Conservation (phyloP, 192 early-diverging fungal genomes). For the Rhizoclosmatium sp. region DNA sequence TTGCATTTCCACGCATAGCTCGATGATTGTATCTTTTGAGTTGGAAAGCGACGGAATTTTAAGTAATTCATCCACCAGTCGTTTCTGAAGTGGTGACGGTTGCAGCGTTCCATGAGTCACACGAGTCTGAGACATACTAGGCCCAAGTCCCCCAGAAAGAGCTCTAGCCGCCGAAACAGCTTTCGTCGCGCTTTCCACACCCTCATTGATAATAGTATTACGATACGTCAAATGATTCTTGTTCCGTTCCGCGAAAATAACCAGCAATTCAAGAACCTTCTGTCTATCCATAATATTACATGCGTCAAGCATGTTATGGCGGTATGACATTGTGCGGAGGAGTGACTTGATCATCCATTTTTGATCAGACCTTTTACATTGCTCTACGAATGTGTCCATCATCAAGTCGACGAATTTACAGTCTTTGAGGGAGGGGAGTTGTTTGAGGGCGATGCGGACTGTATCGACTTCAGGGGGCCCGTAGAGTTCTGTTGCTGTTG, state of each 20-base stretch:
- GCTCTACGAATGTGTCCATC: neutral
- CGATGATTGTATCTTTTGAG: neutral
- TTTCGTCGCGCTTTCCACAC: neutral
- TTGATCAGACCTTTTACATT: neutral
- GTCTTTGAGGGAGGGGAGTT: neutral
- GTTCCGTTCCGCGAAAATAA: conserved; percentile 14
- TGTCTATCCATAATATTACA: conserved; percentile 2
- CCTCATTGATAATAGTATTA: neutral
- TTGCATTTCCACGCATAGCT: neutral
- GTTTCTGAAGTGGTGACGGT: neutral
- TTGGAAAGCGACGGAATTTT: neutral
- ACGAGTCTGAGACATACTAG: neutral
- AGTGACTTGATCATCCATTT: conserved; percentile 6
- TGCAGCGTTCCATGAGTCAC: neutral
- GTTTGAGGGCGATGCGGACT: neutral
- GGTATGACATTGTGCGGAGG: neutral
- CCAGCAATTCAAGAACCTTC: neutral
- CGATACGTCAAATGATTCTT: conserved; percentile 4
- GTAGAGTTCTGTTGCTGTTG: conserved; percentile 8
- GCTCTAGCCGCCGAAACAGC: neutral
- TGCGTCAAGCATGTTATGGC: conserved; percentile 10
- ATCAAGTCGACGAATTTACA: conserved; percentile 13
- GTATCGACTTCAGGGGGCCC: conserved; percentile 14
- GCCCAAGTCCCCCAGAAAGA: neutral
- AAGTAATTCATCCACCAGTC: neutral